A percentile compares a stretch with the other conserved stretches of the same genome.
Conservation (phyloP, 1,139 yeast species). For the Saccharomycopsis crataegensis region DNA sequence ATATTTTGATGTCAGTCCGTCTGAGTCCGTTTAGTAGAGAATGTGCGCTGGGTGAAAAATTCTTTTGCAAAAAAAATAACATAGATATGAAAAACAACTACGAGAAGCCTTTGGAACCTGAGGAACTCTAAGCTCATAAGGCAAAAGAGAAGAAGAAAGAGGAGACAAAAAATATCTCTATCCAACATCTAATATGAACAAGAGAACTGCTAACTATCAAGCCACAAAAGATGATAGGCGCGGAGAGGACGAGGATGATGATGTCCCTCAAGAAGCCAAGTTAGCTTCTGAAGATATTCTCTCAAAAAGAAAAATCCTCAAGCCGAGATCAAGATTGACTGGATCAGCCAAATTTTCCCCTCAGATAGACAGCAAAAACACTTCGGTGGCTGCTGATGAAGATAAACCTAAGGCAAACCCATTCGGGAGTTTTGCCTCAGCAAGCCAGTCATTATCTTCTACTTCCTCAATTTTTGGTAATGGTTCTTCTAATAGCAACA, state of each 20-base stretch:
- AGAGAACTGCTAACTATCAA: constrained; percentile 59
- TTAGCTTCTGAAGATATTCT: constrained; percentile 56
- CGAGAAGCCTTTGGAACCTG: neutral
- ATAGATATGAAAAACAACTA: neutral
- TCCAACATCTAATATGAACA: constrained; percentile 46
- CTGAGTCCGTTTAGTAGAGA: too few species aligned
- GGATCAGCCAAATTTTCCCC: neutral
- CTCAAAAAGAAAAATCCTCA: constrained; percentile 60
- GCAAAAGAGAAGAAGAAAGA: neutral
- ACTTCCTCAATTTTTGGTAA: too few species aligned
- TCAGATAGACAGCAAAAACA: neutral
- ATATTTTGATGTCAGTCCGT: too few species aligned
- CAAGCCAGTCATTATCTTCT: too few species aligned
- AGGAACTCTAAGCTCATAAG: neutral
- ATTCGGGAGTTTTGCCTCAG: too few species aligned
- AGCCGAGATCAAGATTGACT: constrained; percentile 39
- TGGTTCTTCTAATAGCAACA: too few species aligned
- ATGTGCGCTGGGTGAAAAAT: neutral
- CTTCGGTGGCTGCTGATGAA: too few species aligned
- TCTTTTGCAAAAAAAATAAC: neutral
- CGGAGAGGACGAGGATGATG: constrained; percentile 35
- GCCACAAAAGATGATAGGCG: constrained; percentile 41
- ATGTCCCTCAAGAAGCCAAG: constrained; percentile 28
- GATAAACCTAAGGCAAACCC: too few species aligned
- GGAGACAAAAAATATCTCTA: neutral